These are phyloP conservation scores for Pseudocercospora musae DNA, from an alignment of 2,329 filamentous ascomycete species.

Conservation along the genomic window DNA sequence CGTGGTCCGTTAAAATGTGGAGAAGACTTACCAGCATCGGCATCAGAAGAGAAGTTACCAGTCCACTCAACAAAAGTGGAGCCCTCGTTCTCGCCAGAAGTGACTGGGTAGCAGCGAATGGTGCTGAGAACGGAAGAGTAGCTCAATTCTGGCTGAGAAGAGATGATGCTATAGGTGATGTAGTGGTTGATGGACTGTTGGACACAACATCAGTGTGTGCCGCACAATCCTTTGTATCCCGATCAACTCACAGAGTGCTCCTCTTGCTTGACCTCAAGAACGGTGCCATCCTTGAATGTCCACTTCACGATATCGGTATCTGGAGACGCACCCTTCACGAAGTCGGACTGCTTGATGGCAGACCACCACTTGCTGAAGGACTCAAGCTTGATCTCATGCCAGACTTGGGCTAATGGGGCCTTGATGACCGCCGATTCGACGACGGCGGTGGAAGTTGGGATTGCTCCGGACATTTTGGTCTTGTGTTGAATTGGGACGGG, in stretches of 20 bases:
- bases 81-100: slow-evolving; percentile 62
- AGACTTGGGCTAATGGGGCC: slow-evolving; percentile 63
- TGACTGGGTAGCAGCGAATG: slow-evolving; percentile 62
- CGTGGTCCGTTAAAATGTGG: background rate
- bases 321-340: slow-evolving; percentile 57
- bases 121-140: slow-evolving; percentile 67
- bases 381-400: slow-evolving; percentile 72
- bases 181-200: slow-evolving; percentile 65
- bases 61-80: slow-evolving; percentile 65
- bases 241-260: slow-evolving; percentile 63
- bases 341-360: slow-evolving; percentile 59
- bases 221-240: background rate
- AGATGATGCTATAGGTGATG: slow-evolving; percentile 72
- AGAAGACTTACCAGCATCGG: slow-evolving; percentile 58
- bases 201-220: background rate
- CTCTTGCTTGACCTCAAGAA: slow-evolving; percentile 71
- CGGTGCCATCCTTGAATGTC: slow-evolving; percentile 67
- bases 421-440: slow-evolving; percentile 66
- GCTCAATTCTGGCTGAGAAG: slow-evolving; percentile 60
- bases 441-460: slow-evolving; percentile 66
- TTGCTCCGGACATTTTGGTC: slow-evolving; percentile 34
- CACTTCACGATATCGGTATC: slow-evolving; percentile 68
- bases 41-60: slow-evolving; percentile 67
- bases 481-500: slow-evolving; percentile 2
- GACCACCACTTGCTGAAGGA: slow-evolving; percentile 67